Evolutionary conservation across 2,329 filamentous ascomycete species (phyloP).

Genomic region (Trichoderma koningiopsis): DNA sequence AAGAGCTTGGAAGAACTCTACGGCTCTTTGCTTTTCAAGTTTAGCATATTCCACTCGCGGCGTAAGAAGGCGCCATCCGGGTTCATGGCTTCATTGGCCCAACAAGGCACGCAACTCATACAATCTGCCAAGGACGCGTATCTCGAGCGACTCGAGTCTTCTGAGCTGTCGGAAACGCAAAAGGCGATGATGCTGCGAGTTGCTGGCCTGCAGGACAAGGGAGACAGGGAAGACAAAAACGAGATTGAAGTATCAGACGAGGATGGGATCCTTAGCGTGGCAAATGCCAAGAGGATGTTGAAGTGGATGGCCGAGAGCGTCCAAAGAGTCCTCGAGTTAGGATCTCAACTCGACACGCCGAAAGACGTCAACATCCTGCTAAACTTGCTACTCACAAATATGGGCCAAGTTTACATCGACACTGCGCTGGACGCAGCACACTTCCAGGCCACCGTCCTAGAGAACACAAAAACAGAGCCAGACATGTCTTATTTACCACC

Average conservation of each 20-base stretch:
- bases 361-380: constrained; percentile 89
- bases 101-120: constrained; percentile 85
- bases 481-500: constrained; percentile 82
- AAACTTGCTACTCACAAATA: constrained; percentile 78
- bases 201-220: constrained; percentile 77
- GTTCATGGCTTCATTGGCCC: constrained; percentile 89
- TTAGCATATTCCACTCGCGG: constrained; percentile 88
- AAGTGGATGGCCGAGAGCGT: constrained; percentile 97
- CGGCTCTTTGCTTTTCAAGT: constrained; percentile 92
- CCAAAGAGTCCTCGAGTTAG: constrained; percentile 86
- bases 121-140: constrained; percentile 89
- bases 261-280: constrained; percentile 78
- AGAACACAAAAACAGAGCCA: constrained; percentile 79
- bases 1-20: constrained; percentile 77
- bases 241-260: constrained; percentile 90
- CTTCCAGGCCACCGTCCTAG: constrained; percentile 74
- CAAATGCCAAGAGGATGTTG: constrained; percentile 96
- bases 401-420: constrained; percentile 80
- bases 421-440: constrained; percentile 68
- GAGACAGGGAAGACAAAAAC: constrained; percentile 72
- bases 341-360: constrained; percentile 81
- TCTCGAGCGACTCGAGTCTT: constrained; percentile 83
- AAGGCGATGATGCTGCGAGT: constrained; percentile 88
- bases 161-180: constrained; percentile 84
- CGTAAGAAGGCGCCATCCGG: constrained; percentile 86